Conservation (phyloP, 495 filamentous ascomycete species). For the Tuber microsphaerosporum region DNA sequence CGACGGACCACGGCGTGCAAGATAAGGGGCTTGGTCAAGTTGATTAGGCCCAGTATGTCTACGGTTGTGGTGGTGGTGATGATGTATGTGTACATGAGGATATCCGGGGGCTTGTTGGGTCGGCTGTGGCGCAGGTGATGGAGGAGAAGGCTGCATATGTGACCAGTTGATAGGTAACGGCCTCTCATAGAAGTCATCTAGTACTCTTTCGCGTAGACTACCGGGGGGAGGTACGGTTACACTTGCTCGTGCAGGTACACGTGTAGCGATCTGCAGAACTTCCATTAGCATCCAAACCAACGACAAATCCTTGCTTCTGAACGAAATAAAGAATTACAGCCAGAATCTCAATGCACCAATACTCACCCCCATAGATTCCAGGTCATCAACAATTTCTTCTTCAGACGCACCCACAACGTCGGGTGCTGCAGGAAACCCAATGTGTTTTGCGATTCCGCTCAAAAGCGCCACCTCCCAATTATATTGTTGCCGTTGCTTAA, state of each 20-base stretch:
- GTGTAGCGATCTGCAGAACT: slow-evolving; percentile 41
- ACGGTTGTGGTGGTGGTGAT: slow-evolving; percentile 37
- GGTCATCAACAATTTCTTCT: slow-evolving; percentile 72
- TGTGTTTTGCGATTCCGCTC: slow-evolving; percentile 82
- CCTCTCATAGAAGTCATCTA: slow-evolving; percentile 37
- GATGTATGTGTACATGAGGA: slow-evolving; percentile 40
- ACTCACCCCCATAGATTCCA: slow-evolving; percentile 85
- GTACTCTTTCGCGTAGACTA: slow-evolving; percentile 32
- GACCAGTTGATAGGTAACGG: slow-evolving; percentile 28
- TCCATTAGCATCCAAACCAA: slow-evolving; percentile 25
- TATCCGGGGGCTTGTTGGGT: slow-evolving; percentile 30
- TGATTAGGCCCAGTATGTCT: slow-evolving; percentile 35
- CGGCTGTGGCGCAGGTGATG: slow-evolving; percentile 37
- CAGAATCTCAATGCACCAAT: slow-evolving; percentile 20
- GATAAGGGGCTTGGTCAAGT: slow-evolving; percentile 32
- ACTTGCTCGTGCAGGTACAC: slow-evolving; percentile 37
- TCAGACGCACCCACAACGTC: slow-evolving; percentile 62
- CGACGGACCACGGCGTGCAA: slow-evolving; percentile 31
- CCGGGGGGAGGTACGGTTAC: slow-evolving; percentile 31
- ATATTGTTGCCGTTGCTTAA: slow-evolving; percentile 72
- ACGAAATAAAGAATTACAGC: slow-evolving; percentile 29
- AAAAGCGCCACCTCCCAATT: slow-evolving; percentile 89
- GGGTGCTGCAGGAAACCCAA: slow-evolving; percentile 93
- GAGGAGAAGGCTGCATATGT: slow-evolving; percentile 29
- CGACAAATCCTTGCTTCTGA: slow-evolving; percentile 25